A percentile compares a stretch with the other conserved stretches of the same genome.
Evolutionary conservation across 352 stramenopile genomes (phyloP).

Genomic region (Pythium apleroticum): DNA sequence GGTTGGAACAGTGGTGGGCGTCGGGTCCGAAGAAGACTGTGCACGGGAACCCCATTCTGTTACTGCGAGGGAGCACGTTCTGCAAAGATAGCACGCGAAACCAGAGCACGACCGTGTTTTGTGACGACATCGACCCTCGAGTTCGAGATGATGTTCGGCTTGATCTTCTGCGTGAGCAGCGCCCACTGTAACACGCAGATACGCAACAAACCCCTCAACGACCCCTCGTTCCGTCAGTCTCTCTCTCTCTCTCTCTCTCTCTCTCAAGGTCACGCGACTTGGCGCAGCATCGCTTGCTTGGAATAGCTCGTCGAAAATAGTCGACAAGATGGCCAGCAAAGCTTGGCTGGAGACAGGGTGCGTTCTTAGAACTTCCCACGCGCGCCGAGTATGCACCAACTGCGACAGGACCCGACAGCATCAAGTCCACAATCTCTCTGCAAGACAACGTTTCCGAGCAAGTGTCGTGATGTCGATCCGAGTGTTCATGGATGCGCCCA

Average conservation of each 20-base stretch:
- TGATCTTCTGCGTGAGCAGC: not conserved
- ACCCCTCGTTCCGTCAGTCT: too few relatives aligned
- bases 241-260: too few relatives aligned
- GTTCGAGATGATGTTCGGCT: conserved; percentile 5
- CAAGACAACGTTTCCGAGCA: not conserved
- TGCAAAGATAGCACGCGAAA: not conserved
- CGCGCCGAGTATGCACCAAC: too few relatives aligned
- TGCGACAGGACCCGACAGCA: too few relatives aligned
- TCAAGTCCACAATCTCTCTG: not conserved
- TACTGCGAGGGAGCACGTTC: not conserved
- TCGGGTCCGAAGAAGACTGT: conserved; percentile 1
- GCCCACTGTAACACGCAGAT: not conserved
- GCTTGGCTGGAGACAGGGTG: not conserved
- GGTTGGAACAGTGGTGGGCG: conserved; percentile 2
- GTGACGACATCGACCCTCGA: not conserved
- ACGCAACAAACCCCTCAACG: too few relatives aligned
- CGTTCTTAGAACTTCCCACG: too few relatives aligned
- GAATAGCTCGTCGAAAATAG: not conserved
- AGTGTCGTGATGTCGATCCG: not conserved
- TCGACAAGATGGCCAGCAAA: not conserved
- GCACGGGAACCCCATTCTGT: conserved; percentile 4
- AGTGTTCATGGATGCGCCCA: not conserved
- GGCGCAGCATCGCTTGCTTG: too few relatives aligned
- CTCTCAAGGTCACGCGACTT: too few relatives aligned
- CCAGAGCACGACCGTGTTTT: not conserved